Percentiles rank a stretch among this genome's conserved stretches.
Conservation (phyloP, 257 asterid genomes). For the Nicotiana tomentosiformis region DNA sequence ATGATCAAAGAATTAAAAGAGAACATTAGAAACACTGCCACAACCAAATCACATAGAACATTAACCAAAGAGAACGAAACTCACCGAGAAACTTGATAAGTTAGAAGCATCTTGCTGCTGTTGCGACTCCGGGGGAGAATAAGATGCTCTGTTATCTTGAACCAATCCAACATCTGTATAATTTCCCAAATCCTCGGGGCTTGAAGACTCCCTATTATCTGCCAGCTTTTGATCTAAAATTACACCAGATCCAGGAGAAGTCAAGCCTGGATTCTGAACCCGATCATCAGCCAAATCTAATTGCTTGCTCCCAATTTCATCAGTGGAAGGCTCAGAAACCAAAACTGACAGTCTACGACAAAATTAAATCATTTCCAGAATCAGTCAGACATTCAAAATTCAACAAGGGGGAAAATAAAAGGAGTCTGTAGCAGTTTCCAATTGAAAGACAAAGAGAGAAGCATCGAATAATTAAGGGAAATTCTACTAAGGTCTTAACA, state of each 20-base stretch:
- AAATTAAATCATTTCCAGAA: slow-evolving; percentile 21
- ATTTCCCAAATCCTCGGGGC: slow-evolving; percentile 46
- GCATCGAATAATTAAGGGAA: neutral
- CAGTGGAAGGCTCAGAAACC: slow-evolving; percentile 48
- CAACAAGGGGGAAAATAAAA: neutral
- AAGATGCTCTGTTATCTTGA: slow-evolving; percentile 48
- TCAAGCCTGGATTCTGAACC: slow-evolving; percentile 51
- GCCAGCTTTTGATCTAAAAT: slow-evolving; percentile 37
- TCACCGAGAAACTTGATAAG: slow-evolving; percentile 68
- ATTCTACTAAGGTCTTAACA: too few species aligned
- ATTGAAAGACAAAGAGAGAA: neutral
- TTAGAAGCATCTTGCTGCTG: slow-evolving; percentile 66
- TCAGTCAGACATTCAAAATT: neutral
- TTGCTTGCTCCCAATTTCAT: slow-evolving; percentile 45
- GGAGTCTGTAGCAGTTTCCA: neutral
- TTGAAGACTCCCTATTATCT: slow-evolving; percentile 46
- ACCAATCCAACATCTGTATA: slow-evolving; percentile 67
- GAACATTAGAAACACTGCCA: neutral
- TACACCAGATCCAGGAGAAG: slow-evolving; percentile 57
- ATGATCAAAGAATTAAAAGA: slow-evolving; percentile 7
- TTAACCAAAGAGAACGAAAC: slow-evolving; percentile 17
- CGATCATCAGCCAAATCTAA: slow-evolving; percentile 46
- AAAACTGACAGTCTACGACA: slow-evolving; percentile 48
- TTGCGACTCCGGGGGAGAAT: slow-evolving; percentile 45
- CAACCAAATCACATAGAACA: neutral